These are phyloP conservation scores for Penicillium macrosclerotiorum DNA, from an alignment of 495 filamentous ascomycete species.

Conservation along the genomic window DNA sequence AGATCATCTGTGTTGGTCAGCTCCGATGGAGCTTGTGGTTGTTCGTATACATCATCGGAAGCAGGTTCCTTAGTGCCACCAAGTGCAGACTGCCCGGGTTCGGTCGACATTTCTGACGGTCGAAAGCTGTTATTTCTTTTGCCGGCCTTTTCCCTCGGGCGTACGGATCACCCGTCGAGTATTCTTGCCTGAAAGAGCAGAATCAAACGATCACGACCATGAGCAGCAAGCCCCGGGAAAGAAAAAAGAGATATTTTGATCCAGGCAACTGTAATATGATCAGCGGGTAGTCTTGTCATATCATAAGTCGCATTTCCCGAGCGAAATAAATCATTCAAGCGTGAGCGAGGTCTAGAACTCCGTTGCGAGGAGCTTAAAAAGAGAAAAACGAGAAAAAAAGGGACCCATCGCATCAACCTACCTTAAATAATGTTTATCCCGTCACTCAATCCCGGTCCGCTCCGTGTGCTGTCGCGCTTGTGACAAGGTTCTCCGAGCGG, in stretches of 20 bases:
- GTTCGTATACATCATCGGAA: conserved; percentile 28
- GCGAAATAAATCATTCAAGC: conserved; percentile 1
- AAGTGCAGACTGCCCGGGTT: conserved; percentile 4
- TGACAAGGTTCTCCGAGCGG: conserved; percentile 1
- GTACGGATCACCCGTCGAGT: neutral
- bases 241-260: neutral
- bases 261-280: neutral
- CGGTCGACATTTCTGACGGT: conserved; percentile 14
- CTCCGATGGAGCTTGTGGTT: conserved; percentile 6
- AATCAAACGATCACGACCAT: neutral
- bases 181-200: neutral
- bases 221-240: neutral
- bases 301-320: neutral
- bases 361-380: neutral
- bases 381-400: neutral
- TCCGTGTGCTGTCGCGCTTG: conserved; percentile 3
- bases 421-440: neutral
- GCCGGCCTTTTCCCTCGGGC: neutral
- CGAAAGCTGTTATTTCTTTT: neutral
- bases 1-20: conserved; percentile 16
- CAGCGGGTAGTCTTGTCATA: conserved; percentile 3
- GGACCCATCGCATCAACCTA: conserved; percentile 8
- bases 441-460: neutral
- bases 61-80: conserved; percentile 19
- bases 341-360: conserved; percentile 9